These are phyloP conservation scores for Yamadazyma songkhlaensis DNA, from an alignment of 1,139 yeast genomes.

Conservation along the genomic window DNA sequence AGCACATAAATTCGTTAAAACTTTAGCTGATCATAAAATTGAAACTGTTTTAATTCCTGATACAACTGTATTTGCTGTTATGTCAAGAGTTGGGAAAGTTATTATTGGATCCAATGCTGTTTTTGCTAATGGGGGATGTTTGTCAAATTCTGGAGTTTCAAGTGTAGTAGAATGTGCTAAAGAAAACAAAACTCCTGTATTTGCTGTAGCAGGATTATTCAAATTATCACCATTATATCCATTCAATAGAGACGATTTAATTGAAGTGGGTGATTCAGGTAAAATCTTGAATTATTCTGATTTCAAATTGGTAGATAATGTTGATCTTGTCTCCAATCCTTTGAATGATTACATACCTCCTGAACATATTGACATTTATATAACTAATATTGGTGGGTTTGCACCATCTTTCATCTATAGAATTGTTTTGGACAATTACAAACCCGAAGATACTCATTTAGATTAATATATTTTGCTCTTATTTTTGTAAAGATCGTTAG, in stretches of 20 bases:
- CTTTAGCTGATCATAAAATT: conserved; percentile 79
- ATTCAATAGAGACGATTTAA: conserved; percentile 79
- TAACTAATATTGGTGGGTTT: conserved; percentile 94
- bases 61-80: conserved; percentile 87
- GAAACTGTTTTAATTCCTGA: conserved; percentile 93
- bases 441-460: conserved; percentile 73
- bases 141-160: conserved; percentile 87
- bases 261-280: conserved; percentile 93
- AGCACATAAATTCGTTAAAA: conserved; percentile 79
- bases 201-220: conserved; percentile 91
- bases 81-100: conserved; percentile 97
- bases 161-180: conserved; percentile 95
- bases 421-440: conserved; percentile 91
- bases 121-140: conserved; percentile 94
- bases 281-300: conserved; percentile 74
- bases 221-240: conserved; percentile 94
- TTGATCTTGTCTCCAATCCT: conserved; percentile 85
- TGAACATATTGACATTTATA: conserved; percentile 88
- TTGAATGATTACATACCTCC: conserved; percentile 90
- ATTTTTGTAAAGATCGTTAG: too few relatives aligned
- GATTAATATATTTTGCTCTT: conserved; percentile 16
- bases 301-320: conserved; percentile 59
- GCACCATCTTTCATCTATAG: conserved; percentile 96
- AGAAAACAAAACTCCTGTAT: conserved; percentile 91
- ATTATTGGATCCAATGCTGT: conserved; percentile 89